These are phyloP conservation scores for Talaromyces sp. DNA, from an alignment of 2,329 filamentous ascomycete genomes.

Conservation along the genomic window DNA sequence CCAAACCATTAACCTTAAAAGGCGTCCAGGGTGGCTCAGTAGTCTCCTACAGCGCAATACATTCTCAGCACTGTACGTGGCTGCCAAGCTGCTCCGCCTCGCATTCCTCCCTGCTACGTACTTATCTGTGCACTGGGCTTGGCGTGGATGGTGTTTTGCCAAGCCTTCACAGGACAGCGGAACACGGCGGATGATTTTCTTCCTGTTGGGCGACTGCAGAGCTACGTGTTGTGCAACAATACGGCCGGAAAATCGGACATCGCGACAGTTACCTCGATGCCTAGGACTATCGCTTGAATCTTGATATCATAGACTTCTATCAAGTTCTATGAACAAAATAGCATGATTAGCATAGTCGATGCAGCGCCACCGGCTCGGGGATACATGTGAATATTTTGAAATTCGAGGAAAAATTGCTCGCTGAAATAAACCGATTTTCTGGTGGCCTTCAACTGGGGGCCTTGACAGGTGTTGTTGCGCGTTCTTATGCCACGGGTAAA, in stretches of 20 bases:
- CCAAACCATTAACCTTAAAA: background rate
- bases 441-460: background rate
- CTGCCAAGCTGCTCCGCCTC: conserved; percentile 9
- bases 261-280: background rate
- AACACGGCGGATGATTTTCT: conserved; percentile 3
- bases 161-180: conserved; percentile 2
- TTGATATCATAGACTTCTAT: background rate
- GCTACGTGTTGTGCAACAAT: background rate
- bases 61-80: background rate
- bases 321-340: background rate
- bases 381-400: background rate
- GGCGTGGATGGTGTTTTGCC: background rate
- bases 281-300: background rate
- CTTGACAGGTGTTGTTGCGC: background rate
- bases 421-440: background rate
- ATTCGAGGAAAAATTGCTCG: background rate
- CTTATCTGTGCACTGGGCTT: background rate
- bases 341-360: background rate
- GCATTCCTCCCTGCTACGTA: conserved; percentile 9
- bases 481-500: background rate
- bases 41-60: background rate
- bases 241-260: background rate
- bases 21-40: background rate
- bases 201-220: background rate
- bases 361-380: background rate